Percentiles rank a stretch among this genome's conserved stretches.
These are phyloP conservation scores for Chlamydomonas sp. DNA, from an alignment of 139 green algal genomes.

Conservation along the genomic window DNA sequence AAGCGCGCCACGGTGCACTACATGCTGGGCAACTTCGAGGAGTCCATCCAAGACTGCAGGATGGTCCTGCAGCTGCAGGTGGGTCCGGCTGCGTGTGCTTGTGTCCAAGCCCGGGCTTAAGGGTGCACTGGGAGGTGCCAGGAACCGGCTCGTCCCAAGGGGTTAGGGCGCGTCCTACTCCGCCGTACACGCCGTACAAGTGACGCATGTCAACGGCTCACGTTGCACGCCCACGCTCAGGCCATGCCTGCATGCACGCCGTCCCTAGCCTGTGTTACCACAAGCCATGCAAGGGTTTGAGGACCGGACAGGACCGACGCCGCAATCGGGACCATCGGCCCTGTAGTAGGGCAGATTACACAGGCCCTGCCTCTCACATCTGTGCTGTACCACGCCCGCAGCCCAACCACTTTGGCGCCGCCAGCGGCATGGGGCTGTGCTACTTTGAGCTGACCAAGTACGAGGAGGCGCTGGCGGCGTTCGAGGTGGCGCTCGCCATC, in stretches of 20 bases:
- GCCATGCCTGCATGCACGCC: no score
- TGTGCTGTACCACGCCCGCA: background rate
- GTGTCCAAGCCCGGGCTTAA: no score
- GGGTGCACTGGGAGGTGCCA: no score
- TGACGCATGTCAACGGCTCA: background rate
- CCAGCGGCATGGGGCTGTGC: constrained; percentile 76
- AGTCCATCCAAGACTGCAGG: constrained; percentile 63
- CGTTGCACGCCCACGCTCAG: no score
- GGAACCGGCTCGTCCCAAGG: no score
- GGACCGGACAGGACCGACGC: background rate
- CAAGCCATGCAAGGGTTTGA: no score
- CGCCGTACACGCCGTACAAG: background rate
- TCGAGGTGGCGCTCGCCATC: constrained; percentile 61
- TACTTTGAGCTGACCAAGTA: constrained; percentile 45
- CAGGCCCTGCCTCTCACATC: background rate
- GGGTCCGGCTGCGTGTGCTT: no score
- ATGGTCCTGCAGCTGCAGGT: constrained; percentile 61
- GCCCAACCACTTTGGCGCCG: constrained; percentile 79
- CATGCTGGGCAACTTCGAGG: constrained; percentile 62
- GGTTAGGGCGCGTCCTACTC: no score
- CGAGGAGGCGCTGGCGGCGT: constrained; percentile 60
- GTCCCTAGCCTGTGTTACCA: no score
- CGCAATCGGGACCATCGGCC: background rate
- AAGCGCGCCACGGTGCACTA: constrained; percentile 79
- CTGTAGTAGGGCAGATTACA: background rate